These are phyloP conservation scores for Apiotrichum akiyoshidainum DNA, from an alignment of 1,284 basidiomycete genomes.

Conservation along the genomic window DNA sequence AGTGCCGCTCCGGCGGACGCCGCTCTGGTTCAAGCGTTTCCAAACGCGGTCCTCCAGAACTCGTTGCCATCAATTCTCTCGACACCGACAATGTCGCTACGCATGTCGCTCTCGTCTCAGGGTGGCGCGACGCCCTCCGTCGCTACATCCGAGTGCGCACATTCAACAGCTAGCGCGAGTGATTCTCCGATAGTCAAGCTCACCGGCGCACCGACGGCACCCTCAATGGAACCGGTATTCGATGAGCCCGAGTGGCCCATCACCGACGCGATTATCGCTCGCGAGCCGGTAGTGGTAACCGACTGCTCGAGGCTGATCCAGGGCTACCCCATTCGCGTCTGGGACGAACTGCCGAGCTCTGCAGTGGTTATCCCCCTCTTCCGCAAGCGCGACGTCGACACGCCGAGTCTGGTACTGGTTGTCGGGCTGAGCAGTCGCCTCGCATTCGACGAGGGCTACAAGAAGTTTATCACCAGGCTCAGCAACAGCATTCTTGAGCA, in stretches of 20 bases:
- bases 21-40: background rate
- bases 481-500: background rate
- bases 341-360: conserved; percentile 47
- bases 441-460: conserved; percentile 46
- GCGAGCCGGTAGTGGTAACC: conserved; percentile 40
- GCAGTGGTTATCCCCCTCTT: conserved; percentile 51
- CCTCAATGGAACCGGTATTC: background rate
- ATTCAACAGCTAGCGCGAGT: background rate
- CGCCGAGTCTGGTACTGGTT: conserved; percentile 45
- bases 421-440: conserved; percentile 48
- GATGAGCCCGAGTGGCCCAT: conserved; percentile 37
- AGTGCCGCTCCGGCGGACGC: background rate
- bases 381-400: conserved; percentile 38
- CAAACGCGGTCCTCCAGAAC: background rate
- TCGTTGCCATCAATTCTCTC: background rate
- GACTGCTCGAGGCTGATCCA: conserved; percentile 41
- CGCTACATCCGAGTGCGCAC: background rate
- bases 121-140: background rate
- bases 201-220: background rate
- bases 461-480: background rate
- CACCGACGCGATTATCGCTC: conserved; percentile 34
- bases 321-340: conserved; percentile 41
- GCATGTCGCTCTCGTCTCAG: background rate
- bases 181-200: background rate
- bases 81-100: background rate